These are phyloP conservation scores for Amanita subjunquillea DNA, from an alignment of 768 basidiomycete species.

Conservation along the genomic window DNA sequence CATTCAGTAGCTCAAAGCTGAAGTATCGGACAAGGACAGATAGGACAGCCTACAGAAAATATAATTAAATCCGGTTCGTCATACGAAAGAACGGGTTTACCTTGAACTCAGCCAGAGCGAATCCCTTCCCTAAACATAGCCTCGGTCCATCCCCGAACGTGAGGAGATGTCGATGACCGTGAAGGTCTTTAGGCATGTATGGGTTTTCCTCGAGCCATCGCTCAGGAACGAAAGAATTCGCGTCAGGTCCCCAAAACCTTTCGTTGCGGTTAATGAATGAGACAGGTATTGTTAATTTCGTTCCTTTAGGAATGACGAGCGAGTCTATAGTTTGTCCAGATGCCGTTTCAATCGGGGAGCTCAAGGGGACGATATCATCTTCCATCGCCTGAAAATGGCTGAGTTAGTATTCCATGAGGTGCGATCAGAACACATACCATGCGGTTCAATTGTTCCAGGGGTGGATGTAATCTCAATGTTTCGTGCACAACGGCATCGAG, in stretches of 20 bases:
- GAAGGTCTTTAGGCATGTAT: slow-evolving; percentile 19
- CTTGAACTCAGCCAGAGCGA: neutral
- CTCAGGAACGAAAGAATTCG: slow-evolving; percentile 27
- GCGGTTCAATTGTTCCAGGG: no score
- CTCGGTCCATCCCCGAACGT: slow-evolving; percentile 36
- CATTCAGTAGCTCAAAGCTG: no score
- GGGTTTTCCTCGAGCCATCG: slow-evolving; percentile 26
- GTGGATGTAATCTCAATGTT: no score
- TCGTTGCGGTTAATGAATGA: slow-evolving; percentile 27
- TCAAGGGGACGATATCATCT: no score
- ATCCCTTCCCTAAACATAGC: slow-evolving; percentile 28
- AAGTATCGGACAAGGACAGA: no score
- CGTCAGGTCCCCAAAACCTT: slow-evolving; percentile 20
- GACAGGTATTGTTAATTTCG: slow-evolving; percentile 23
- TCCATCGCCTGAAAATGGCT: no score
- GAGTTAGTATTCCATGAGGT: no score
- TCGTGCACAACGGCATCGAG: no score
- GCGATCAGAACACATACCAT: no score
- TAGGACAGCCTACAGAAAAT: no score
- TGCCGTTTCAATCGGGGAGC: no score
- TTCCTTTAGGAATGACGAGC: slow-evolving; percentile 26
- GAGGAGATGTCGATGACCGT: slow-evolving; percentile 29
- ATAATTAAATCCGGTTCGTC: no score
- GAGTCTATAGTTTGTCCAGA: slow-evolving; percentile 6
- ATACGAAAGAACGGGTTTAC: neutral